A percentile compares a stretch with the other conserved stretches of the same genome.
Evolutionary conservation across 495 filamentous ascomycete species (phyloP).

Genomic region (Pyrenula massariospora): DNA sequence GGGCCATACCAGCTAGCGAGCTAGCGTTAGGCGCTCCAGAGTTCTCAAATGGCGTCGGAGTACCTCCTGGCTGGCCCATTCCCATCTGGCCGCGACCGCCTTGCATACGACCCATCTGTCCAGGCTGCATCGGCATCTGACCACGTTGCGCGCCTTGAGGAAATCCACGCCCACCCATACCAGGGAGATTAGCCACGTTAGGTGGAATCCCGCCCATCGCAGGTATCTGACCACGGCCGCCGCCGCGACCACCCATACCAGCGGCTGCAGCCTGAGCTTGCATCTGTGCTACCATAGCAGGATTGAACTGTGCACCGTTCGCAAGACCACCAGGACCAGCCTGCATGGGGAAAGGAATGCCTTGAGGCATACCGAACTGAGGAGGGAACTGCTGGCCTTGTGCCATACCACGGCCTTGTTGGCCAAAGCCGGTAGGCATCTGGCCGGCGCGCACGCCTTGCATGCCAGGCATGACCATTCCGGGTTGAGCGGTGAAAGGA

Average conservation of each 20-base stretch:
- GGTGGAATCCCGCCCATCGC: conserved; percentile 53
- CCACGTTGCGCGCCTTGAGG: conserved; percentile 31
- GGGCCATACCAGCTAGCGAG: conserved; percentile 40
- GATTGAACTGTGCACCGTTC: conserved; percentile 19
- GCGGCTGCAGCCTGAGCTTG: conserved; percentile 47
- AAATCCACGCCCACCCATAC: conserved; percentile 56
- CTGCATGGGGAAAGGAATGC: conserved; percentile 69
- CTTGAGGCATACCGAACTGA: conserved; percentile 64
- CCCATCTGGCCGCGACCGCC: conserved; percentile 17
- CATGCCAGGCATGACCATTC: conserved; percentile 69
- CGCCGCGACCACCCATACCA: conserved; percentile 54
- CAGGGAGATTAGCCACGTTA: conserved; percentile 52
- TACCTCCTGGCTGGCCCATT: conserved; percentile 22
- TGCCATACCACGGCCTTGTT: conserved; percentile 70
- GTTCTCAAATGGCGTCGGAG: conserved; percentile 21
- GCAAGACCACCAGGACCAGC: conserved; percentile 42
- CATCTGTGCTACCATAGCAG: conserved; percentile 15
- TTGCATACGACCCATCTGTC: conserved; percentile 37
- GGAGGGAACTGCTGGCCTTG: conserved; percentile 69
- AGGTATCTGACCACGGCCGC: conserved; percentile 65
- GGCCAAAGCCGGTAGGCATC: conserved; percentile 63
- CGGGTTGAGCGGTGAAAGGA: conserved; percentile 72
- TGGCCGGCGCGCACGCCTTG: conserved; percentile 77
- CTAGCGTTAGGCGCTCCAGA: conserved; percentile 24
- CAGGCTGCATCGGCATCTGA: conserved; percentile 32